phyloP scores from a whole-genome alignment of 2,329 filamentous ascomycete genomes.

The Davidsoniella virescens region DNA sequence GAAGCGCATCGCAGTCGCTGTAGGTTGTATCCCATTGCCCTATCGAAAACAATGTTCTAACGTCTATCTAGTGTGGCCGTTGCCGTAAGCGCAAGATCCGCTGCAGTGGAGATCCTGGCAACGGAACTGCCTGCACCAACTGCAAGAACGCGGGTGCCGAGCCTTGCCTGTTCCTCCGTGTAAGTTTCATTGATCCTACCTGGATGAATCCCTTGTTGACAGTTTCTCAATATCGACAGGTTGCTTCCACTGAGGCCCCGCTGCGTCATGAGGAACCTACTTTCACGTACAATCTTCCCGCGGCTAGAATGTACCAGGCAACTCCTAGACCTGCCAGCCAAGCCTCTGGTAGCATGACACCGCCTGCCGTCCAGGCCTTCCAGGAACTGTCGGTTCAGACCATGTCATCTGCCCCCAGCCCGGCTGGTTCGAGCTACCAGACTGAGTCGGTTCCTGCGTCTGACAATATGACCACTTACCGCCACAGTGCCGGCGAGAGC shows the following conservation, averaged over 20 bases:
- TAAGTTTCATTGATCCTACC: slow-evolving; percentile 24
- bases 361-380: slow-evolving; percentile 1
- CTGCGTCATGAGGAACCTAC: slow-evolving; percentile 19
- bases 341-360: neutral
- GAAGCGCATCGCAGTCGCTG: slow-evolving; percentile 43
- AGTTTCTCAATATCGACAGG: slow-evolving; percentile 16
- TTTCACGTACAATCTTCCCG: slow-evolving; percentile 20
- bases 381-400: neutral
- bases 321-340: slow-evolving; percentile 16
- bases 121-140: slow-evolving; percentile 64
- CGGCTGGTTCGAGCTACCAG: slow-evolving; percentile 17
- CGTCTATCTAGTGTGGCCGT: slow-evolving; percentile 51
- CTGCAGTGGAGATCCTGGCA: slow-evolving; percentile 71
- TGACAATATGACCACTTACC: slow-evolving; percentile 22
- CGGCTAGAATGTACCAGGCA: slow-evolving; percentile 21
- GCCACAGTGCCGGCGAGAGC: slow-evolving; percentile 1
- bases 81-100: slow-evolving; percentile 91
- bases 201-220: neutral
- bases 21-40: slow-evolving; percentile 22
- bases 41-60: neutral
- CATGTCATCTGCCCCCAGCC: slow-evolving; percentile 3
- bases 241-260: slow-evolving; percentile 24
- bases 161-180: slow-evolving; percentile 66
- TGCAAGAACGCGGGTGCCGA: slow-evolving; percentile 60
- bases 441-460: slow-evolving; percentile 17